These are phyloP conservation scores for Didymella exigua DNA, from an alignment of 2,329 filamentous ascomycete species.

Conservation along the genomic window DNA sequence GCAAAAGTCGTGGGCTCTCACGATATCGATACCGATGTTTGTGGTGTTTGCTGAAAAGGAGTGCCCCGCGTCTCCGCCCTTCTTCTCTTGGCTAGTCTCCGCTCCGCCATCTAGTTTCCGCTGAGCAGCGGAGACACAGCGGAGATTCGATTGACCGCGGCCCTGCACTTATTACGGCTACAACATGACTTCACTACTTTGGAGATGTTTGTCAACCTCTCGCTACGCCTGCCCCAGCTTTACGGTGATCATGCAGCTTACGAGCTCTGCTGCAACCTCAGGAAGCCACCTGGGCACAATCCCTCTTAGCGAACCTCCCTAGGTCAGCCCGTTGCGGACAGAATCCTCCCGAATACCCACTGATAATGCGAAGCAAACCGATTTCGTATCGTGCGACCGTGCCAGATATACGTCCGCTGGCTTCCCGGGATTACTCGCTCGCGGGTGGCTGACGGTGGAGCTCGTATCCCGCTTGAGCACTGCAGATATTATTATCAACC, in stretches of 20 bases:
- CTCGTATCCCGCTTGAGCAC: background rate
- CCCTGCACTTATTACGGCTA: background rate
- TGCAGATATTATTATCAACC: conserved; percentile 12
- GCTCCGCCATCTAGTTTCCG: background rate
- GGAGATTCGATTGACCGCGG: background rate
- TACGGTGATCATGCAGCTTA: background rate
- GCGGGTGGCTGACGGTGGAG: conserved; percentile 7
- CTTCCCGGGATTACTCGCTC: background rate
- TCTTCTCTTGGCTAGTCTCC: background rate
- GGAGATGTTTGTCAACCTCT: background rate
- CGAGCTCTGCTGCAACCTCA: background rate
- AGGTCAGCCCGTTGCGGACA: background rate
- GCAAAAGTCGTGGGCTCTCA: conserved; percentile 3
- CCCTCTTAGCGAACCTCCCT: background rate
- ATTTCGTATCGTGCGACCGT: background rate
- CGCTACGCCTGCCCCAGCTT: background rate
- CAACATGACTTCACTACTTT: conserved; percentile 7
- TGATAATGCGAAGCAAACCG: background rate
- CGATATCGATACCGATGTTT: conserved; percentile 7
- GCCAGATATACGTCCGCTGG: background rate
- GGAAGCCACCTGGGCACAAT: background rate
- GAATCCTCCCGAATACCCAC: background rate
- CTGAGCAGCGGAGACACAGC: background rate
- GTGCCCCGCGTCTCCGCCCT: conserved; percentile 20
- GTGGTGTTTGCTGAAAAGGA: conserved; percentile 14